Conservation (phyloP, 805 yeast genomes). For the Starmerella kuoi region DNA sequence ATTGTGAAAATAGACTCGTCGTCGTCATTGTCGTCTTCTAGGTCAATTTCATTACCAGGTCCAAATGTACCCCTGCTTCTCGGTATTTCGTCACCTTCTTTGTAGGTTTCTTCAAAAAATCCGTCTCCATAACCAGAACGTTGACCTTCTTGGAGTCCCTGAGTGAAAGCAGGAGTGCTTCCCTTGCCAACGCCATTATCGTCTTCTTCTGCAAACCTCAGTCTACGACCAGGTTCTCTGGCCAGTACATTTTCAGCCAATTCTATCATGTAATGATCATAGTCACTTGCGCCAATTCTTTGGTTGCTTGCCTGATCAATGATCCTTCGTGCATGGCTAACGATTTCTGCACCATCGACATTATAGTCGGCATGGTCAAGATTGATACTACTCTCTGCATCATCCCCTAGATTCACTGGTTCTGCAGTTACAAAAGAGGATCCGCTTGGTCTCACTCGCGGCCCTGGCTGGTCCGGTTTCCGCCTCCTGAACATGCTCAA, state of each 20-base stretch:
- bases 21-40: conserved; percentile 10
- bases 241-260: conserved; percentile 24
- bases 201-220: conserved; percentile 6
- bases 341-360: conserved; percentile 23
- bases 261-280: conserved; percentile 24
- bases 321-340: conserved; percentile 22
- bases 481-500: background rate
- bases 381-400: conserved; percentile 26
- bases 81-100: background rate
- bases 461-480: background rate
- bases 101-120: conserved; percentile 1
- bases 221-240: conserved; percentile 9
- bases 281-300: conserved; percentile 20
- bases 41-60: background rate
- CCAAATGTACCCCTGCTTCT: background rate
- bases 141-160: background rate
- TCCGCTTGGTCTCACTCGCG: background rate
- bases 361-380: conserved; percentile 21
- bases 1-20: conserved; percentile 22
- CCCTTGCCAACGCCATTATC: background rate
- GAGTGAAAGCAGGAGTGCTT: background rate
- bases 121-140: conserved; percentile 4
- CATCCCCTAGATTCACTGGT: conserved; percentile 20
- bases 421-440: background rate
- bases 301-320: conserved; percentile 8